phyloP scores from a whole-genome alignment of 768 basidiomycete species.

The Mycena rosella region DNA sequence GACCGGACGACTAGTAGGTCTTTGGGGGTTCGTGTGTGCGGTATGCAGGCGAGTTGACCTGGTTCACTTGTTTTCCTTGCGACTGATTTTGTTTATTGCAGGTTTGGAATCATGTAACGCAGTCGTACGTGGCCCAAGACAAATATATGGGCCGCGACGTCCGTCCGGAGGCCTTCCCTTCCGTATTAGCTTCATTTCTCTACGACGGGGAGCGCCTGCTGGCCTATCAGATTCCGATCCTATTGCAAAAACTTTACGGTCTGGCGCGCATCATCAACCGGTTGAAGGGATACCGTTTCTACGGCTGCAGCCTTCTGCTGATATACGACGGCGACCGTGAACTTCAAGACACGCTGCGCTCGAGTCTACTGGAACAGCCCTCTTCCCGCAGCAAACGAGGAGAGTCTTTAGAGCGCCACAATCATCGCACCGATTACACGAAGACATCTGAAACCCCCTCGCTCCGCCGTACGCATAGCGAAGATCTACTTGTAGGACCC shows the following conservation, averaged over 20 bases:
- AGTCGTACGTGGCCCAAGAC: slow-evolving; percentile 92
- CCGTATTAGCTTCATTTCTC: slow-evolving; percentile 86
- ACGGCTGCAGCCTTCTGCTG: slow-evolving; percentile 95
- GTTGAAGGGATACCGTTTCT: slow-evolving; percentile 96
- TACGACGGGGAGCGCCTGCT: slow-evolving; percentile 86
- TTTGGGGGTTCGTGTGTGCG: slow-evolving; percentile 94
- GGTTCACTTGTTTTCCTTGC: slow-evolving; percentile 26
- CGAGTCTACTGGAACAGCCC: slow-evolving; percentile 71
- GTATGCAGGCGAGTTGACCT: slow-evolving; percentile 86
- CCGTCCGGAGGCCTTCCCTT: slow-evolving; percentile 85
- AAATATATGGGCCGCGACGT: slow-evolving; percentile 97
- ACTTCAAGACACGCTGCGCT: slow-evolving; percentile 80
- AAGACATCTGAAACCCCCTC: slow-evolving; percentile 58
- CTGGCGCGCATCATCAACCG: slow-evolving; percentile 91
- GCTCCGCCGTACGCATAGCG: slow-evolving; percentile 82
- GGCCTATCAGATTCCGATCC: slow-evolving; percentile 90
- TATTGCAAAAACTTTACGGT: slow-evolving; percentile 94
- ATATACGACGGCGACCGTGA: slow-evolving; percentile 98
- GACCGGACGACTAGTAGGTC: slow-evolving; percentile 94
- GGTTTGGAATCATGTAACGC: slow-evolving; percentile 93
- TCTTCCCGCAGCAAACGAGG: slow-evolving; percentile 81
- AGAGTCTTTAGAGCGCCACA: slow-evolving; percentile 76
- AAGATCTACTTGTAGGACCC: slow-evolving; percentile 80
- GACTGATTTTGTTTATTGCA: slow-evolving; percentile 46
- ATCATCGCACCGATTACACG: slow-evolving; percentile 50